Percentiles rank a stretch among this genome's conserved stretches.
These are phyloP conservation scores for Metschnikowia continentalis DNA, from an alignment of 805 yeast genomes.

Conservation along the genomic window DNA sequence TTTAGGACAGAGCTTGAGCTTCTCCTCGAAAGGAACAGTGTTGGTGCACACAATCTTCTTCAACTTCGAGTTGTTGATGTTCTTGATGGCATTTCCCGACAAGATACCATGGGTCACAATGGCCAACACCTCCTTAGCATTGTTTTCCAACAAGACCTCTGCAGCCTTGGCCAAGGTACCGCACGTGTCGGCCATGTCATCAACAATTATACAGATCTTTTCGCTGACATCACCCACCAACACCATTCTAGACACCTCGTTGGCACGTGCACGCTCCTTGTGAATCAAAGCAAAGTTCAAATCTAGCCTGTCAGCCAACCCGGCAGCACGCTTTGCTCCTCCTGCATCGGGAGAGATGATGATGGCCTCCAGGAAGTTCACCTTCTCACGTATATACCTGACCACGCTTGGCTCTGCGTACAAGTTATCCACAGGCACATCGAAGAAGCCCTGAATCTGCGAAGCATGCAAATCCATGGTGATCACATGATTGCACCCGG, in stretches of 20 bases:
- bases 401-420: conserved; percentile 83
- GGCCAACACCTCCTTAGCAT: conserved; percentile 71
- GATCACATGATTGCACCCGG: conserved; percentile 82
- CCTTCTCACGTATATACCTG: conserved; percentile 62
- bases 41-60: conserved; percentile 74
- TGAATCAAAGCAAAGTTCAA: conserved; percentile 80
- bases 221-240: conserved; percentile 79
- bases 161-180: conserved; percentile 84
- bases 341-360: conserved; percentile 87
- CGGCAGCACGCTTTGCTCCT: conserved; percentile 88
- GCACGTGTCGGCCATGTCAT: conserved; percentile 90
- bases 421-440: conserved; percentile 77
- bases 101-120: conserved; percentile 81
- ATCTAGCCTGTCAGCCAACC: conserved; percentile 74
- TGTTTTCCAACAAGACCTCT: conserved; percentile 62
- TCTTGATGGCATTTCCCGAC: conserved; percentile 69
- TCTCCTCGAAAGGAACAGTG: conserved; percentile 72
- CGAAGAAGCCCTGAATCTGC: conserved; percentile 82
- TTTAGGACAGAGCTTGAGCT: conserved; percentile 53
- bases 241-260: conserved; percentile 81
- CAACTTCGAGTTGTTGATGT: conserved; percentile 63
- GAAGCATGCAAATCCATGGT: conserved; percentile 89
- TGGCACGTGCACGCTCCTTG: conserved; percentile 79
- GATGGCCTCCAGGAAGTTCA: conserved; percentile 58
- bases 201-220: conserved; percentile 73